Evolutionary conservation across 495 filamentous ascomycete genomes (phyloP), one percentile per base, ranked within the genome.

Genomic region (Cercophora samala): DNA sequence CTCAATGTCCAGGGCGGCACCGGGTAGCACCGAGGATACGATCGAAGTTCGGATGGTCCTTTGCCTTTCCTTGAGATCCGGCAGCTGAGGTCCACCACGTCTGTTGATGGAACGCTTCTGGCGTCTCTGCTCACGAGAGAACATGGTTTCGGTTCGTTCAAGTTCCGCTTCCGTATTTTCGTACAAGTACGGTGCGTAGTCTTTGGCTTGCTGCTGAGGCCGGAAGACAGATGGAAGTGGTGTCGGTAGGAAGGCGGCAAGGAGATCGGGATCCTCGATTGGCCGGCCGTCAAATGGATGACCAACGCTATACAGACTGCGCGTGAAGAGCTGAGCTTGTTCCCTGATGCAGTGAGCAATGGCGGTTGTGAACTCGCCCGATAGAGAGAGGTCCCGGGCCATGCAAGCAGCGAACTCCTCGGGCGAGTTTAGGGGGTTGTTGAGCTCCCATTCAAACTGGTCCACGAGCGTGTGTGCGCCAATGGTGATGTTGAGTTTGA

Each of bases 391-490:
- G 64, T 99, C 95, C 55, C 87, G 85, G 1, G 93, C 88, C 91
- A 98, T 94, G 68, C 88, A 87, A 58, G 87, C 80, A 17, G 95
- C 96, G 76, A 99, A 99, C 64, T 96, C 90, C 76, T 99, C 95
- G 0, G 95, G 93, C 0, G 89, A 94, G 77, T 99, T 98, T 67
- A 88, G 81, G 0, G 93, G 88, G 72, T 97, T 94, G 75, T 98
- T 98, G 73, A 98, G 92, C 73, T 98, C 95, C 95, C 95, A 99
- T 78, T 99, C 95, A 62, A 99, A 98, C 75, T 99, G 96, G 72
- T 99, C 95, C 23, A 97, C 88, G 25, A 99, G 83, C 0, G 93
- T 97, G 75, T 96, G 91, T 67, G 91, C 90, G 2, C 95, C 96
- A 75, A 99, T 97, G 24, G 95, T 98, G 73, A 99, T 97, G 75